Evolutionary conservation across 2,329 filamentous ascomycete genomes (phyloP).

Genomic region (Ophiocordyceps camponoti-floridani): DNA sequence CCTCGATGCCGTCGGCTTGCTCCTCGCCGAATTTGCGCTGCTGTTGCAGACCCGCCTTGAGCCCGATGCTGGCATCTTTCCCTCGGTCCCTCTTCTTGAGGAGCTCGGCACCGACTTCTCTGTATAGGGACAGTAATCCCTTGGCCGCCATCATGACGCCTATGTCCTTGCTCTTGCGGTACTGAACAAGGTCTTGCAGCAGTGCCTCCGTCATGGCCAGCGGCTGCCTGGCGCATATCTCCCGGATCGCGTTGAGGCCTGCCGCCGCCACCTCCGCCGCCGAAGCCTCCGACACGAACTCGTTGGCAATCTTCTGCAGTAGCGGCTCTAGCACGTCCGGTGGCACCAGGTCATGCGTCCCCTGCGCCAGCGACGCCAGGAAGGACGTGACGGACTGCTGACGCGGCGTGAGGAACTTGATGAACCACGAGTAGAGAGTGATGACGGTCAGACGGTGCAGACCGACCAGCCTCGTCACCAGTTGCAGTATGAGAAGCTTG

Average conservation of each 20-base stretch:
- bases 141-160: constrained; percentile 98
- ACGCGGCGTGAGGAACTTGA: constrained; percentile 75
- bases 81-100: constrained; percentile 80
- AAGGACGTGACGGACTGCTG: constrained; percentile 88
- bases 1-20: constrained; percentile 66
- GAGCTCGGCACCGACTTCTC: constrained; percentile 79
- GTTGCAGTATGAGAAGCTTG: constrained; percentile 74
- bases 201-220: constrained; percentile 92
- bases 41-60: constrained; percentile 58
- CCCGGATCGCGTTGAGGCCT: constrained; percentile 84
- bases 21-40: constrained; percentile 73
- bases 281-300: constrained; percentile 90
- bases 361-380: constrained; percentile 79
- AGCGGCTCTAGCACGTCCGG: constrained; percentile 84
- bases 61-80: constrained; percentile 71
- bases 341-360: constrained; percentile 77
- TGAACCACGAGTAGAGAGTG: constrained; percentile 87
- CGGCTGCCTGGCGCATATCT: constrained; percentile 83
- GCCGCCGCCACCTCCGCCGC: constrained; percentile 82
- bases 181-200: constrained; percentile 90
- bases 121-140: constrained; percentile 74
- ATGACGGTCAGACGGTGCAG: constrained; percentile 84
- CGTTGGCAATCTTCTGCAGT: constrained; percentile 89
- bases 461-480: constrained; percentile 80
- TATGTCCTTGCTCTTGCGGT: constrained; percentile 95